Conservation (phyloP, 345 rosid genomes). For the Pugionium cornutum region DNA sequence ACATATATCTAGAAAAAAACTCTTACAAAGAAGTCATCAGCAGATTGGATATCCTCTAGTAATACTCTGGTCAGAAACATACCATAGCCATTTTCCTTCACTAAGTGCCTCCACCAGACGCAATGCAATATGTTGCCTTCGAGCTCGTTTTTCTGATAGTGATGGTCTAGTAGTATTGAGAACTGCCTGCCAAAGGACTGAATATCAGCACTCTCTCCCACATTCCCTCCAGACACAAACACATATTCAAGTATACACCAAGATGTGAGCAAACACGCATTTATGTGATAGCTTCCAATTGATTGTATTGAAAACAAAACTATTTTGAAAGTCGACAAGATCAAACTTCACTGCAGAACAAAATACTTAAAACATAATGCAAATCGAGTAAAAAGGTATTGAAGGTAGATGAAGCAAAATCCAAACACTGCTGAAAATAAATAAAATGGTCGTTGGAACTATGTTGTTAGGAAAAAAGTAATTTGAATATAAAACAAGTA, state of each 20-base stretch:
- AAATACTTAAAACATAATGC: conserved; percentile 10
- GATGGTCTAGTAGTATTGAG: conserved; percentile 47
- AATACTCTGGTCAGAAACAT: conserved; percentile 34
- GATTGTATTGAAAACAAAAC: background rate
- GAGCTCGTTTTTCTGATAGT: conserved; percentile 59
- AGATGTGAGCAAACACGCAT: conserved; percentile 22
- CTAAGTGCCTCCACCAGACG: conserved; percentile 70
- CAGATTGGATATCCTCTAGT: conserved; percentile 12
- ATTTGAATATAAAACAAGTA: conserved; percentile 32
- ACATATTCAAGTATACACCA: conserved; percentile 23
- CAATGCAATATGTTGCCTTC: conserved; percentile 59
- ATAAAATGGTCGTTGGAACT: conserved; percentile 4
- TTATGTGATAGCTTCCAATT: conserved; percentile 18
- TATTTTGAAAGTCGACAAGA: conserved; percentile 4
- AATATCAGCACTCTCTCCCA: conserved; percentile 29
- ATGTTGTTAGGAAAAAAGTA: conserved; percentile 19
- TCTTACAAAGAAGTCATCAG: conserved; percentile 1
- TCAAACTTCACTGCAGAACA: conserved; percentile 15
- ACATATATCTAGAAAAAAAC: conserved; percentile 21
- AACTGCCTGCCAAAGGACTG: conserved; percentile 55
- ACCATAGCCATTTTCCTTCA: conserved; percentile 94
- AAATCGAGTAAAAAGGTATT: conserved; percentile 6
- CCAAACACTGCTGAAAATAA: conserved; percentile 26
- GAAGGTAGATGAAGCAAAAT: conserved; percentile 21
- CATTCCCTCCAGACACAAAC: conserved; percentile 22